These are phyloP conservation scores for Xylaria sp. DNA, from an alignment of 2,329 filamentous ascomycete genomes.

Conservation along the genomic window DNA sequence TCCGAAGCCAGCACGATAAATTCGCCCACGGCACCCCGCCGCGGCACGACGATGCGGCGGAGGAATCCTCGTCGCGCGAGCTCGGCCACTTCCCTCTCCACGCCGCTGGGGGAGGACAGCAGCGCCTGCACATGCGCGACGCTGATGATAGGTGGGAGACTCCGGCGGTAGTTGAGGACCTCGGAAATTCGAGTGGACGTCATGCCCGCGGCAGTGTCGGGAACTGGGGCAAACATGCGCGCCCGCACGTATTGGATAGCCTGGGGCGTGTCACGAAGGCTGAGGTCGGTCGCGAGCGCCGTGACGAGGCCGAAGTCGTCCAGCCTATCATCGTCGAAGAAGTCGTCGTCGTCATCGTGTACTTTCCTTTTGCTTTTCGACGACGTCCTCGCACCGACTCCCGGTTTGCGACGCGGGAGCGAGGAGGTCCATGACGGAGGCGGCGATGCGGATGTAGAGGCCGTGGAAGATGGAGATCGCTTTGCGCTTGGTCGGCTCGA, in stretches of 20 bases:
- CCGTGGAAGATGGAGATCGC: conserved; percentile 35
- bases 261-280: conserved; percentile 71
- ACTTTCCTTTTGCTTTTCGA: conserved; percentile 39
- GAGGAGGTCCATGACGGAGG: conserved; percentile 45
- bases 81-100: conserved; percentile 74
- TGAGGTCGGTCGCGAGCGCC: conserved; percentile 65
- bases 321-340: conserved; percentile 58
- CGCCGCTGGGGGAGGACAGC: conserved; percentile 69
- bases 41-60: conserved; percentile 71
- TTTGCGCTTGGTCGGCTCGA: conserved; percentile 42
- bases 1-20: conserved; percentile 69
- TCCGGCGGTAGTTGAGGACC: conserved; percentile 69
- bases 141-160: conserved; percentile 72
- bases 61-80: conserved; percentile 67
- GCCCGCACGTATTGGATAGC: conserved; percentile 71
- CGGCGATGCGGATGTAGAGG: conserved; percentile 36
- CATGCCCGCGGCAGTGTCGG: conserved; percentile 68
- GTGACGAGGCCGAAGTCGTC: conserved; percentile 69
- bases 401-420: conserved; percentile 45
- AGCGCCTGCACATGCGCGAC: conserved; percentile 74
- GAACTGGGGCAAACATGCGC: conserved; percentile 73
- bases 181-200: conserved; percentile 71
- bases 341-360: conserved; percentile 53
- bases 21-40: conserved; percentile 71
- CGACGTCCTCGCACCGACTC: conserved; percentile 27